Evolutionary conservation across 148 eudicot genomes (phyloP).

Genomic region (Pharnaceum exiguum): DNA sequence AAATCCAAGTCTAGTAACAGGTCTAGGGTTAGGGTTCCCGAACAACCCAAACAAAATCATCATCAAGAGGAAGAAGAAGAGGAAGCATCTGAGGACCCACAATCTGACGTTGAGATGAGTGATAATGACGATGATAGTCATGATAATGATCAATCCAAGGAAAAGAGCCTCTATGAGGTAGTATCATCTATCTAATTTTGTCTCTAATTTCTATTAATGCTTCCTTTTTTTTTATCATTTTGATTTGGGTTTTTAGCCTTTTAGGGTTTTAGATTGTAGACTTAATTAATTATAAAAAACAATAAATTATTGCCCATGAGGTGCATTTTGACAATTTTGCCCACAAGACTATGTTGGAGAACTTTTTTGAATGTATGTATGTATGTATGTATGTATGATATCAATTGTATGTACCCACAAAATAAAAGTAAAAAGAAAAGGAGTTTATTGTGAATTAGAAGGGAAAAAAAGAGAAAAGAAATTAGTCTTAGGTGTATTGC

Average conservation of each 20-base stretch:
- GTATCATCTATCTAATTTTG: neutral
- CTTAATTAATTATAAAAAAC: neutral
- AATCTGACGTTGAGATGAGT: constrained; percentile 16
- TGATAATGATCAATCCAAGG: too few species aligned
- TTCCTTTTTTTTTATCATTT: neutral
- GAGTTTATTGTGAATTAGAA: too few species aligned
- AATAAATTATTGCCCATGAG: neutral
- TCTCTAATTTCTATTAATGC: too few species aligned
- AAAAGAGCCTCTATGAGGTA: constrained; percentile 72
- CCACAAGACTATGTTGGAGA: too few species aligned
- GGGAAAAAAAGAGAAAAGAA: too few species aligned
- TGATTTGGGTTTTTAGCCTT: neutral
- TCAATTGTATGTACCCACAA: too few species aligned
- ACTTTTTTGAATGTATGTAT: too few species aligned
- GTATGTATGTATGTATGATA: too few species aligned
- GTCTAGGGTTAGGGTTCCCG: constrained; percentile 60
- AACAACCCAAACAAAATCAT: constrained; percentile 29
- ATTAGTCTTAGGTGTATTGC: too few species aligned
- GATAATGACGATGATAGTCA: constrained; percentile 24
- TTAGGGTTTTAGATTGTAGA: neutral
- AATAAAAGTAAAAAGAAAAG: too few species aligned
- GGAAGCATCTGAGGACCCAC: constrained; percentile 10
- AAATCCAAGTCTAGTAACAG: too few species aligned
- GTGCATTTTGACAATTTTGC: too few species aligned
- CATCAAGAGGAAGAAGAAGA: constrained; percentile 26